Evolutionary conservation across 495 filamentous ascomycete species (phyloP).

Genomic region (Penicillium silybi): DNA sequence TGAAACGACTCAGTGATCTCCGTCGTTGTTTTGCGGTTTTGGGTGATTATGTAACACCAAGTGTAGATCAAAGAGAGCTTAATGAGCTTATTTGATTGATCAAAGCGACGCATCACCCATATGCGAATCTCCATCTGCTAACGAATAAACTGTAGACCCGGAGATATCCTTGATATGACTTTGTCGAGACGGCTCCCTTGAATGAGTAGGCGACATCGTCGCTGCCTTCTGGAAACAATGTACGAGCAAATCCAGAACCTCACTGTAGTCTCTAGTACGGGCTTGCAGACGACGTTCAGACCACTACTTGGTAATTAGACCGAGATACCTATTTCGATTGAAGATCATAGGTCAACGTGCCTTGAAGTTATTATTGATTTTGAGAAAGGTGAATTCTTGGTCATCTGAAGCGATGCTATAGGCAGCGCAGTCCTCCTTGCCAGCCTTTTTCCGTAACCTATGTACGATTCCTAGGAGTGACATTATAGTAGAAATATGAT

Average conservation of each 20-base stretch:
- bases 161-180: no score
- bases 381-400: not conserved
- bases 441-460: not conserved
- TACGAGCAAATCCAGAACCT: not conserved
- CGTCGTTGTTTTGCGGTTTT: slow-evolving; percentile 18
- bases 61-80: slow-evolving; percentile 4
- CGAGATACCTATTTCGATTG: no score
- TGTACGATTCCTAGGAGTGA: not conserved
- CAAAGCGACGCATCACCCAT: no score
- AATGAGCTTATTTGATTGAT: no score
- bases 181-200: not conserved
- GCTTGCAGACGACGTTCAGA: not conserved
- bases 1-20: not conserved
- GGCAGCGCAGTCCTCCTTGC: not conserved
- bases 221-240: not conserved
- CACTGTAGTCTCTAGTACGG: not conserved
- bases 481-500: not conserved
- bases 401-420: not conserved
- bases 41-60: slow-evolving; percentile 16
- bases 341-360: not conserved
- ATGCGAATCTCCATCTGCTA: no score
- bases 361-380: slow-evolving; percentile 1
- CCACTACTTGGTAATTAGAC: not conserved
- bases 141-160: no score
- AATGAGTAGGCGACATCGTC: not conserved